Base-by-base conservation (phyloP, 768 basidiomycete species). In the Postia placenta region DNA sequence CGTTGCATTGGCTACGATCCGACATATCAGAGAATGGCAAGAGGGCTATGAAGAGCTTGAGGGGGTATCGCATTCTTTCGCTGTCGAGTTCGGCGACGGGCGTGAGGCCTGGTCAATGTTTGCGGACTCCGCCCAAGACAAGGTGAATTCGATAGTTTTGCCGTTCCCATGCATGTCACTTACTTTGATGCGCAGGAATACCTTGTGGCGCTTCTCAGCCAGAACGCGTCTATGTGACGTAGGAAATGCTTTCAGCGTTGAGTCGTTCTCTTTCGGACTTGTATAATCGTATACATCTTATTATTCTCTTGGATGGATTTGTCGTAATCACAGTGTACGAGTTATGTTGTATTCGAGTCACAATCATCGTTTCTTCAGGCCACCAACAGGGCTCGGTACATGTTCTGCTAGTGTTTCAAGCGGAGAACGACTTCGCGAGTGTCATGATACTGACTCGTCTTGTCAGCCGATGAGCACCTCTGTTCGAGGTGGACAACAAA, bases 21-120 rank as follows among this genome's bases (percentile, higher is more conserved):
- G 56, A 20, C 60, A 56, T 3, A 56, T 64, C 39, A 55, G 54
- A 15, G 64, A 64, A 27, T 59, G 57, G 56, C 50, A 60, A 17
- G 61, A 64, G n/a, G 61, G 60, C 11, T 60, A 59, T 47, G 64
- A 67, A 37, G 65, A 67, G 38, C 50, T 65, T 12, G 57, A 58
- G 47, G 48, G 59, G 7, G 62, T 65, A n/a, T 60, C 64, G n/a
- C 54, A 65, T 47, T 59, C 64, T 9, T 65, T 67, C 41, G 64
- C 61, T 11, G 54, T 67, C 1, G 63, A 67, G 45, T 45, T 58
- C 19, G 42, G 56, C n/a, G 60, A 49, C 26, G 53, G 59, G 23
- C 60, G 52, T 24, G 48, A 53, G 12, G 36, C 58, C 11, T 63
- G 63, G 48, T 52, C 55, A 38, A 59, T 65, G 52, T 67, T 60